phyloP scores from a whole-genome alignment of 345 rosid species.

The Arabidopsis suecica region DNA sequence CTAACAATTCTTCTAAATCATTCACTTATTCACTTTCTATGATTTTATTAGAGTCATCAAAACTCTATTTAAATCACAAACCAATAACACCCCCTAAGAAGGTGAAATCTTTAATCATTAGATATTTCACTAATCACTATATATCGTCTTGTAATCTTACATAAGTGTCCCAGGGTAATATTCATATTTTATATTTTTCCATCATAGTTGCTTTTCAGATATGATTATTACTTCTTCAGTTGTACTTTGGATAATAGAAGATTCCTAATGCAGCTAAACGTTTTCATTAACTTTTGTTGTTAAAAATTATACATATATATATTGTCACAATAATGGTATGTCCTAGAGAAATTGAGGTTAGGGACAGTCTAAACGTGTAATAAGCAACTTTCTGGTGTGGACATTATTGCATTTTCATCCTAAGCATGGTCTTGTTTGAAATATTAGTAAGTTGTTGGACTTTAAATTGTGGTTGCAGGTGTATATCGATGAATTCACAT shows the following conservation, averaged over 20 bases:
- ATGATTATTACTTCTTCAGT: constrained; percentile 20
- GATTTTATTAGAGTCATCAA: too few relatives aligned
- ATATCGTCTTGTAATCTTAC: not conserved
- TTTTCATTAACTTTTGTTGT: not conserved
- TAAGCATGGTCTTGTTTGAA: not conserved
- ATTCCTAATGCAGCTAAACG: constrained; percentile 19
- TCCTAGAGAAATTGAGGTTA: constrained; percentile 16
- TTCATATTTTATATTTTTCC: too few relatives aligned
- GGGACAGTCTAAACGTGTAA: constrained; percentile 9
- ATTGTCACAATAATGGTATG: constrained; percentile 3
- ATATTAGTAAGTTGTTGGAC: constrained; percentile 5
- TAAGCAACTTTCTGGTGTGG: constrained; percentile 13
- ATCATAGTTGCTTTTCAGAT: not conserved
- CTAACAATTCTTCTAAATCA: too few relatives aligned
- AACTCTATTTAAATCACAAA: too few relatives aligned
- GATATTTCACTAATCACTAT: not conserved
- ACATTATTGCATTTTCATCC: not conserved
- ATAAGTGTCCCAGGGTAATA: not conserved
- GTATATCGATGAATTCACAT: constrained; percentile 73
- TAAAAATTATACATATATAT: not conserved
- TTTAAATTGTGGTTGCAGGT: constrained; percentile 57
- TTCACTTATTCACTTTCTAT: too few relatives aligned
- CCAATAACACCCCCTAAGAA: too few relatives aligned
- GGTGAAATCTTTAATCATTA: constrained; percentile 47
- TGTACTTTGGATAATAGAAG: constrained; percentile 4